A percentile compares a stretch with the other conserved stretches of the same genome.
These are phyloP conservation scores for Penicillium atrosanguineum DNA, from an alignment of 495 filamentous ascomycete species.

Conservation along the genomic window DNA sequence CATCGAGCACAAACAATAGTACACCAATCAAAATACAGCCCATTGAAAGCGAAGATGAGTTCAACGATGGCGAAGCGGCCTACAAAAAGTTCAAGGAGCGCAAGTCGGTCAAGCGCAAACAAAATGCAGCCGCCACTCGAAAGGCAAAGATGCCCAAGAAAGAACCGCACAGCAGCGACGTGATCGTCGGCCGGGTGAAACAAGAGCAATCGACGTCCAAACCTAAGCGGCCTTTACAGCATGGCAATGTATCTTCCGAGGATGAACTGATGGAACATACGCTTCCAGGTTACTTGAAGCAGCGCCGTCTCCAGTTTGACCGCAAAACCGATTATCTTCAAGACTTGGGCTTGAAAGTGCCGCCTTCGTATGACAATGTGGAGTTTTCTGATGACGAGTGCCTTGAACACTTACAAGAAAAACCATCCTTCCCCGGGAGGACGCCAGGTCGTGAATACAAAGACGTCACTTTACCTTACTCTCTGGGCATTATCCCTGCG, in stretches of 20 bases:
- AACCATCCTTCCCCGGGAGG: conserved; percentile 62
- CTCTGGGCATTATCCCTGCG: conserved; percentile 82
- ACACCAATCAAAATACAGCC: conserved; percentile 17
- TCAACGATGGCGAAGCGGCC: conserved; percentile 48
- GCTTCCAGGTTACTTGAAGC: conserved; percentile 57
- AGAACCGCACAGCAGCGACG: conserved; percentile 12
- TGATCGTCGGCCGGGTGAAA: conserved; percentile 32
- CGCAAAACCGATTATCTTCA: conserved; percentile 54
- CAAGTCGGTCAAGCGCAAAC: conserved; percentile 54
- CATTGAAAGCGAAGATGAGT: conserved; percentile 35
- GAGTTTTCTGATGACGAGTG: conserved; percentile 86
- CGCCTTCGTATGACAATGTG: conserved; percentile 76
- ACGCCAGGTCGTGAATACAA: conserved; percentile 65
- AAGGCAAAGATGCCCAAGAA: conserved; percentile 40
- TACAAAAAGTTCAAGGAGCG: conserved; percentile 61
- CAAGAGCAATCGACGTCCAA: conserved; percentile 15
- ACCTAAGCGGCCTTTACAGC: conserved; percentile 25
- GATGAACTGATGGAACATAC: conserved; percentile 59
- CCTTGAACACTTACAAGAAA: conserved; percentile 60
- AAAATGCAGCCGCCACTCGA: conserved; percentile 44
- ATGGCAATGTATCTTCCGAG: conserved; percentile 46
- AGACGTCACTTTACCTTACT: conserved; percentile 71
- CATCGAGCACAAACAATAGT: conserved; percentile 15
- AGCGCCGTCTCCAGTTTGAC: conserved; percentile 52
- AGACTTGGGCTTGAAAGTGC: conserved; percentile 69